Base-by-base conservation (phyloP, 345 rosid genomes). In the Geranium rotundifolium region DNA sequence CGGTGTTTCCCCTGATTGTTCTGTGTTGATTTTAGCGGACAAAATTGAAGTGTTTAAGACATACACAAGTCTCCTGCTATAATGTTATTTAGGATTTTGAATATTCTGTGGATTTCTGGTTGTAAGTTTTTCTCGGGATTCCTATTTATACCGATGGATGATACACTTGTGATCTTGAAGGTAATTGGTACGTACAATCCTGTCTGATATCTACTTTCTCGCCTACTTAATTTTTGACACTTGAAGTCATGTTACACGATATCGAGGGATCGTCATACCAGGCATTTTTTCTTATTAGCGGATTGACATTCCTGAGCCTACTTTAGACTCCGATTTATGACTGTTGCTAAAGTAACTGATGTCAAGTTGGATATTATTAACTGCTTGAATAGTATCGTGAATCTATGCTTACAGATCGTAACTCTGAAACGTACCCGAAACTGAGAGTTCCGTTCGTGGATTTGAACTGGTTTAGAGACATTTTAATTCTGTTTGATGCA, bases 11-110 rank as follows among this genome's bases (percentile, higher is more conserved):
- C 6, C 57, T 54, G 17, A 54, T 54, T 16, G 57, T 56, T 56
- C 59, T 17, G 27, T 19, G 4, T 56, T 19, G 27, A 31, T 31
- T 1, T 56, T 16, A 19, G 59, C 20, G 59, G 59, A 41, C 50
- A 41, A 18, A 17, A 1, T 17, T 9, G 23, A 17, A 19, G 29
- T 56, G 29, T 17, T 3, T 9, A 9, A 52, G n/a, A 17, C 20
- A 55, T 17, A 20, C 17, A n/a, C n/a, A n/a, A n/a, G n/a, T 55
- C 1, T 55, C 58, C 58, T 14, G 19, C 20, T 55, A 17, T 55
- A n/a, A 55, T 19, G 17, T 56, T 56, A 56, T 56, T 9, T 56
- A 56, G 27, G 59, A 19, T 56, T 17, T 56, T 56, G 59, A 56
- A 56, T 56, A n/a, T n/a, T 18, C 14, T 56, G 27, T 16, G 57